Evolutionary conservation across 768 basidiomycete species (phyloP).

Genomic region (Podaxis carcinomalis): DNA sequence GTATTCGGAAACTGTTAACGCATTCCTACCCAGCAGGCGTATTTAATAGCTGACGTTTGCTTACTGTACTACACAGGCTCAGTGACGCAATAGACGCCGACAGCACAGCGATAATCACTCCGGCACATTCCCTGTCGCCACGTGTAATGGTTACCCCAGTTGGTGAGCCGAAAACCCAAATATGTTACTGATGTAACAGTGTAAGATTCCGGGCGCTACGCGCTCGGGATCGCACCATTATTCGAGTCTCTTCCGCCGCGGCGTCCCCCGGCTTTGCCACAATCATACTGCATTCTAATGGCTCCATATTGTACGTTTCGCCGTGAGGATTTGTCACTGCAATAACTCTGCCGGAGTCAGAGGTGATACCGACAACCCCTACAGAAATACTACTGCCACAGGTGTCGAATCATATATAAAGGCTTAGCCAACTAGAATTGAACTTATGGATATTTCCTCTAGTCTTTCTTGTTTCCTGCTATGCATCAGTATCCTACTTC

Average conservation of each 20-base stretch:
- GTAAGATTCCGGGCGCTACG: not conserved
- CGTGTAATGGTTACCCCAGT: not conserved
- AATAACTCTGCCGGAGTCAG: not conserved
- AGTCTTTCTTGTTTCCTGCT: not conserved
- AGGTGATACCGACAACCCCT: not conserved
- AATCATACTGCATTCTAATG: not conserved
- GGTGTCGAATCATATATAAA: not conserved
- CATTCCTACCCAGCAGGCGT: not conserved
- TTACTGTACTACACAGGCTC: not conserved
- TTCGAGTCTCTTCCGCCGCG: not conserved
- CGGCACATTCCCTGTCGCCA: not conserved
- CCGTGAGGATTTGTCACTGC: not conserved
- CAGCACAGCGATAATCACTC: not conserved
- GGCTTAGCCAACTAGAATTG: not conserved
- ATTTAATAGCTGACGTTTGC: not conserved
- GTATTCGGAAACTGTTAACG: not conserved
- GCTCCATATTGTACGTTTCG: constrained; percentile 1
- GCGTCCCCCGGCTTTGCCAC: not conserved
- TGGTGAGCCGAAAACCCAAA: not conserved
- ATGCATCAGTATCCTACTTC: not conserved
- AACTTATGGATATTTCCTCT: not conserved
- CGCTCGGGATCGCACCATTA: not conserved
- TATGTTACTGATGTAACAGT: not conserved
- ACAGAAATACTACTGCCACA: not conserved
- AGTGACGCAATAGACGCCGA: not conserved